phyloP scores from a whole-genome alignment of 1,284 basidiomycete species.

The Pterulicium gracile region DNA sequence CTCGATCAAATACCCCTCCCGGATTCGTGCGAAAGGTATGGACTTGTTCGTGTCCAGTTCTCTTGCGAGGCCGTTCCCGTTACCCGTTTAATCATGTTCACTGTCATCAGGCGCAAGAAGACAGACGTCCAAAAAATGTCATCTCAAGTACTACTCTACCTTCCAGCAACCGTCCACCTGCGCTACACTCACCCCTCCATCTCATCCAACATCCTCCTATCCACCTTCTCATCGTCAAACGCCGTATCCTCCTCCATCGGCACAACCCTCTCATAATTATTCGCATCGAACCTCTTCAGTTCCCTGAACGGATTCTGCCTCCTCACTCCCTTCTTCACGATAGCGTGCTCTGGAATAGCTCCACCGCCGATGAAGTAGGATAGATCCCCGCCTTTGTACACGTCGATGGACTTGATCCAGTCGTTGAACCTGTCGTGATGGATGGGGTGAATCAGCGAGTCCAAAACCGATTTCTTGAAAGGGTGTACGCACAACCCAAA shows the following conservation, averaged over 20 bases:
- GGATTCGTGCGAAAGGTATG: too few relatives aligned
- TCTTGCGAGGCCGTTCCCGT: too few relatives aligned
- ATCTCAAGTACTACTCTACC: too few relatives aligned
- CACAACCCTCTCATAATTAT: constrained; percentile 26
- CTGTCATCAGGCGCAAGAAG: too few relatives aligned
- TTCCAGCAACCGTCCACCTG: too few relatives aligned
- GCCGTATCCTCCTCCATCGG: constrained; percentile 44
- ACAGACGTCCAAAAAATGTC: too few relatives aligned
- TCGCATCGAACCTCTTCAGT: constrained; percentile 52
- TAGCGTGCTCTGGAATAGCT: constrained; percentile 53
- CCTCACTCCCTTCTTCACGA: constrained; percentile 49
- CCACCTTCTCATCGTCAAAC: constrained; percentile 34
- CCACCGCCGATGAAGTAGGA: constrained; percentile 64
- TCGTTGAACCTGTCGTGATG: constrained; percentile 49
- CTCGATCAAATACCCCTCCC: too few relatives aligned
- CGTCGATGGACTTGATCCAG: constrained; percentile 62
- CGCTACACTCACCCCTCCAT: constrained; percentile 50
- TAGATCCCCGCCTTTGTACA: constrained; percentile 60
- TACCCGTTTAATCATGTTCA: too few relatives aligned
- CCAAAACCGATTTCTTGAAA: constrained; percentile 3
- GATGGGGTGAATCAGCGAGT: constrained; percentile 3
- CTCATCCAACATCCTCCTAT: constrained; percentile 51
- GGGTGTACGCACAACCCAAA: constrained; percentile 58
- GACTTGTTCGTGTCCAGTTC: too few relatives aligned
- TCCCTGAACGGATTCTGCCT: constrained; percentile 57